Evolutionary conservation across 1,139 yeast genomes (phyloP), one percentile per base, ranked within the genome.

Genomic region (Suhomyces yuchorum): DNA sequence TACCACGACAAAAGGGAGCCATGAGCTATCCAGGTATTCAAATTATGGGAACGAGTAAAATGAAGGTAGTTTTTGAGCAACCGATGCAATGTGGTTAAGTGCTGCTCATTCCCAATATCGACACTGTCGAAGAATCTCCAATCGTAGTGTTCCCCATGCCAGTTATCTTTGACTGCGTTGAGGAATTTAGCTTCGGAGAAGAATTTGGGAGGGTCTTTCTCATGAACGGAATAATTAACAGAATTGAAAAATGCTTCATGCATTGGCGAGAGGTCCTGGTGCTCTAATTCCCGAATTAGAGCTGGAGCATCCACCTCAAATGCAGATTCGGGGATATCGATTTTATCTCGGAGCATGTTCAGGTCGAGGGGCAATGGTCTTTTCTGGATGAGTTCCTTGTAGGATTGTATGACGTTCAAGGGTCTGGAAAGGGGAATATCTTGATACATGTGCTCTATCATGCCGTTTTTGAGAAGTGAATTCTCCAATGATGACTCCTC

Each of bases 101-200:
- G 73, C 42, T 61, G 65, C 20, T 61, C 60, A n/a, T 56, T 56
- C 2, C 68, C 71, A 4, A 62, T 58, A 14, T 62, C 60, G 26
- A 69, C 42, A 8, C 60, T 59, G 30, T 54, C 56, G 56, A 71
- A 72, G 48, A 73, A 73, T 40, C 77, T 56, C 77, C 78, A 73
- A 56, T 74, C 78, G 55, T 72, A 70, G 55, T 74, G 78, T 40
- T 69, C 75, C 1, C 84, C 84, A 40, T 58, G 46, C 61, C 64
- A 57, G 30, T 53, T 49, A 26, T 63, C 56, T 15, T 47, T 50
- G 41, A 56, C 50, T 37, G 51, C 51, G 17, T 53, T 46, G 36
- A 68, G 51, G 19, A 71, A 51, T 42, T 61, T 63, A 3, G 71
- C 67, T 50, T 72, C 77, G 17, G 51, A 46, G 48, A 71, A 71